Conservation (phyloP, 2,329 filamentous ascomycete species). For the Diplodia corticola region DNA sequence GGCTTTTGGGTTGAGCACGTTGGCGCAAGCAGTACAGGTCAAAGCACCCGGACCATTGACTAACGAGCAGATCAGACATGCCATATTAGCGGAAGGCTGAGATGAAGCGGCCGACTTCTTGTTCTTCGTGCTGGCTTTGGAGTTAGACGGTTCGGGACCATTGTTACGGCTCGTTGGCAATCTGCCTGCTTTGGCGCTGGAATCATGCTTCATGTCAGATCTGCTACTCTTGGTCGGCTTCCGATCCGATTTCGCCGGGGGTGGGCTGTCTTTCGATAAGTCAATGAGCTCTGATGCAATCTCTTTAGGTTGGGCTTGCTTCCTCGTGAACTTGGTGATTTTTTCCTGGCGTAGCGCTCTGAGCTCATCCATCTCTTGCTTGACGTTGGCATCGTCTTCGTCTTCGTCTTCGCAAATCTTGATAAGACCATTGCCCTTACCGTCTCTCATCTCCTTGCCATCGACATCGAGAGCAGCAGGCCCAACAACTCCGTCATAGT, state of each 20-base stretch:
- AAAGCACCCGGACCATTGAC: slow-evolving; percentile 56
- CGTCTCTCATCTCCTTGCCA: slow-evolving; percentile 64
- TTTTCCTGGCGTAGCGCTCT: slow-evolving; percentile 43
- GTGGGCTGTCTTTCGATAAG: slow-evolving; percentile 4
- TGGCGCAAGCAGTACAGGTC: slow-evolving; percentile 68
- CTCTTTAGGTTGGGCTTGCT: not conserved
- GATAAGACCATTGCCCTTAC: slow-evolving; percentile 65
- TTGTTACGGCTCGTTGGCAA: not conserved
- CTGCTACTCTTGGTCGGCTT: not conserved
- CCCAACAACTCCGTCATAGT: slow-evolving; percentile 37
- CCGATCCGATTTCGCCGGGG: not conserved
- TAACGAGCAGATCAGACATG: slow-evolving; percentile 69
- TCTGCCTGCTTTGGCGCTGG: not conserved
- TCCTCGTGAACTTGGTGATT: not conserved
- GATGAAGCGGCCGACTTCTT: not conserved
- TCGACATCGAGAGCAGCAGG: slow-evolving; percentile 65
- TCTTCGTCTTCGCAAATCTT: slow-evolving; percentile 59
- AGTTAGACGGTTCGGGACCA: not conserved
- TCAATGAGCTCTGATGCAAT: not conserved
- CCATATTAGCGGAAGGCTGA: not conserved
- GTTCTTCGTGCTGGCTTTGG: not conserved
- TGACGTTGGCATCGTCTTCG: slow-evolving; percentile 40
- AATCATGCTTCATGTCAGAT: not conserved
- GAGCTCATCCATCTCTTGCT: slow-evolving; percentile 70
- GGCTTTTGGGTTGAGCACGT: slow-evolving; percentile 62